phyloP scores from a whole-genome alignment of 2,329 filamentous ascomycete species.

The Coniochaeta sp. region DNA sequence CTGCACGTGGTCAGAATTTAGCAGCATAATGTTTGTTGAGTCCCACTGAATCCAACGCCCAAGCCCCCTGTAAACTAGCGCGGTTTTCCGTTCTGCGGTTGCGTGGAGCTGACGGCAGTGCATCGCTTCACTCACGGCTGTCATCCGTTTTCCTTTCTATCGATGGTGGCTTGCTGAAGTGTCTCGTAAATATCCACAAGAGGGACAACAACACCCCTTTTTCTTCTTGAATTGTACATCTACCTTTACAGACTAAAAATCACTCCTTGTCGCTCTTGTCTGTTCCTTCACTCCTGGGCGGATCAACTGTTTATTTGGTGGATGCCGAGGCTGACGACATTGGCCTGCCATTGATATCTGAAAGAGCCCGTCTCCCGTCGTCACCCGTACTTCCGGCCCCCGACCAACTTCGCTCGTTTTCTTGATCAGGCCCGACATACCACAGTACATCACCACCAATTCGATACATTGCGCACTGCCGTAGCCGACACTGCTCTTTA shows the following conservation, averaged over 20 bases:
- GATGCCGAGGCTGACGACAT: conserved; percentile 14
- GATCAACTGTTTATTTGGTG: conserved; percentile 3
- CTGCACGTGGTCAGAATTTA: not conserved
- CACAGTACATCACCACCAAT: too few species aligned
- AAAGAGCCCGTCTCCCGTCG: not conserved
- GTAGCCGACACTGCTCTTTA: too few species aligned
- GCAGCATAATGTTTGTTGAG: not conserved
- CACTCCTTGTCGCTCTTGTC: too few species aligned
- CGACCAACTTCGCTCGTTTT: not conserved
- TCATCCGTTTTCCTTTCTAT: not conserved
- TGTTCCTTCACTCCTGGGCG: not conserved
- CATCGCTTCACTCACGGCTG: too few species aligned
- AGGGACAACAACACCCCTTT: too few species aligned
- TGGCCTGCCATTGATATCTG: conserved; percentile 5
- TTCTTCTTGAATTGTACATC: too few species aligned
- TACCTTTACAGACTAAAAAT: too few species aligned
- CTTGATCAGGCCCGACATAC: too few species aligned
- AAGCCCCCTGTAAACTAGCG: not conserved
- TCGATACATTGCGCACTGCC: too few species aligned
- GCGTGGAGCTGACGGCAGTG: not conserved
- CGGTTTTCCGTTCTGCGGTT: not conserved
- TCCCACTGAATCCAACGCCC: not conserved
- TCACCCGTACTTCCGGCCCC: not conserved
- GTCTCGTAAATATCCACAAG: too few species aligned
- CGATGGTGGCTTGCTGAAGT: not conserved